Evolutionary conservation across 257 asterid genomes (phyloP), one percentile per base, ranked within the genome.

Genomic region (Scutellaria barbata): DNA sequence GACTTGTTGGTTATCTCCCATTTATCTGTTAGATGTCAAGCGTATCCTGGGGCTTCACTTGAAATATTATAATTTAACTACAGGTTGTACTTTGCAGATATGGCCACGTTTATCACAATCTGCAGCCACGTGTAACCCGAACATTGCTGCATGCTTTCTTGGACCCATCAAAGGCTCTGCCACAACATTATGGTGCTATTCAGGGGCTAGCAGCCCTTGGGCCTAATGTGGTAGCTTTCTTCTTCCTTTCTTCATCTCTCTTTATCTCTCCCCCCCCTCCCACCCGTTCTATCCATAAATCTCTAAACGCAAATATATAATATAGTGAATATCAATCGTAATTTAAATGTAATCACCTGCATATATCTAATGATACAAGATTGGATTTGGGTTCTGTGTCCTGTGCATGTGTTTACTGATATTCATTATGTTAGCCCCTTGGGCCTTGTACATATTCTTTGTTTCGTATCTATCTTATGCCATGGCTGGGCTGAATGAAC

Each of bases 171-270:
- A 95, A 88, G 84, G 80, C 98, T 68, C 84, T 89, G 41, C 94
- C 97, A 77, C 99, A 95, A 80, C 99, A 90, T 83, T 95, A 83
- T 83, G 99, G 99, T 72, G 99, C 98, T 75, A 88, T 95, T 72
- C 98, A 88, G 76, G 99, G 99, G 54, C 84, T 95, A 76, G 88
- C 96, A 55, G 86, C 95, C 79, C 95, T 95, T 53, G 99, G 99
- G 70, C 84, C 98, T 58, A 87, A 80, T 73, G 98, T 92, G 98
- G 99, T 95, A 88, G 54, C 14, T 75, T 37, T 25, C 67, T 65
- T 35, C 35, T 51, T 47, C 35, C 35, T 30, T 30, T 30, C 35
- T 30, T 30, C 35, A 30, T 30, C 2, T 30, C 50, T 64, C 57
- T 39, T 60, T 22, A n/a, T n/a, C 54, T 58, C 48, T 45, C 42